Conservation (phyloP, 805 yeast species). For the Candida boleticola region DNA sequence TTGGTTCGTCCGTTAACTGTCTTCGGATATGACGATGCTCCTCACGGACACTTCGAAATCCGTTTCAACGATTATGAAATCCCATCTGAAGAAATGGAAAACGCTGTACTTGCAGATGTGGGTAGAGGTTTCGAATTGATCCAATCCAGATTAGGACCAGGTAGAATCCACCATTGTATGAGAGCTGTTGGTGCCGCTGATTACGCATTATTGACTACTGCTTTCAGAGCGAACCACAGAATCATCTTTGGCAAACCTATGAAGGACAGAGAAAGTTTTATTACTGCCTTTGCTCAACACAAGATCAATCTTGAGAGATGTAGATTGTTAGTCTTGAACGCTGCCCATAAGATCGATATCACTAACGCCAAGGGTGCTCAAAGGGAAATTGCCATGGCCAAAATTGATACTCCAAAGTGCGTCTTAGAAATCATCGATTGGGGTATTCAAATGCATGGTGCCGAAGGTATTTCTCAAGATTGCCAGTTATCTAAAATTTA, state of each 20-base stretch:
- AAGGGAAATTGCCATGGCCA: constrained; percentile 59
- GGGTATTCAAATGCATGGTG: constrained; percentile 64
- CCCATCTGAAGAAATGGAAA: constrained; percentile 41
- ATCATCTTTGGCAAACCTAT: constrained; percentile 51
- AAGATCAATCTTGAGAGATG: constrained; percentile 56
- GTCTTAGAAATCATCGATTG: constrained; percentile 53
- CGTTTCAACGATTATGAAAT: constrained; percentile 49
- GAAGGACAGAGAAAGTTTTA: constrained; percentile 49
- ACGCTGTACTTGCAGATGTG: constrained; percentile 37
- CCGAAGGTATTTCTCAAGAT: constrained; percentile 63
- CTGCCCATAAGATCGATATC: constrained; percentile 58
- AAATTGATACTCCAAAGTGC: constrained; percentile 60
- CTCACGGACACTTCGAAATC: constrained; percentile 69
- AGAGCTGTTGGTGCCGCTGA: constrained; percentile 61
- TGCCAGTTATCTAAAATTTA: constrained; percentile 55
- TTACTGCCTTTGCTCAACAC: constrained; percentile 48
- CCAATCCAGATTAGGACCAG: constrained; percentile 66
- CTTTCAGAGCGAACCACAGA: constrained; percentile 52
- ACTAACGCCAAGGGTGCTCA: constrained; percentile 54
- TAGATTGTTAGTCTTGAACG: constrained; percentile 52
- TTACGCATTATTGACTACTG: constrained; percentile 47
- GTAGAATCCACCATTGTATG: constrained; percentile 73
- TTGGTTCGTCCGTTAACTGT: constrained; percentile 51
- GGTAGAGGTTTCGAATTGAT: constrained; percentile 64
- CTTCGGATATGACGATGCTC: constrained; percentile 66